A percentile compares a stretch with the other conserved stretches of the same genome.
These are phyloP conservation scores for Epichloe scottii DNA, from an alignment of 2,329 filamentous ascomycete genomes.

Conservation along the genomic window DNA sequence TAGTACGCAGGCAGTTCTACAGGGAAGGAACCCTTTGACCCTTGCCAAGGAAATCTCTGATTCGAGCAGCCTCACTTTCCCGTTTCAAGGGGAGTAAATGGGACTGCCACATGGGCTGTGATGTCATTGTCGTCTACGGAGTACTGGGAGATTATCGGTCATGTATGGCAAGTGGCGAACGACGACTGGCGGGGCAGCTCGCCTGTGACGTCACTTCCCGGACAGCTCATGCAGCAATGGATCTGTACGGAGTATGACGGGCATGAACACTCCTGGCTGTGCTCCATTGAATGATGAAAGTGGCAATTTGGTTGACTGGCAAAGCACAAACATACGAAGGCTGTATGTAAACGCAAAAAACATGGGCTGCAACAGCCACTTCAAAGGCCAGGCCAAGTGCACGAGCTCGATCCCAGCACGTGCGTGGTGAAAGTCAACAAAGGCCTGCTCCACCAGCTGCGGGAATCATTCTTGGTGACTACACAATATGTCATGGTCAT, in stretches of 20 bases:
- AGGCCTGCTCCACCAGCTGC: too few relatives aligned
- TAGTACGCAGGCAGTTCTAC: not conserved
- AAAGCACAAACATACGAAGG: too few relatives aligned
- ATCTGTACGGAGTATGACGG: not conserved
- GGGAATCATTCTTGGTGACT: too few relatives aligned
- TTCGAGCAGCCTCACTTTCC: not conserved
- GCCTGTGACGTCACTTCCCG: slow-evolving; percentile 5
- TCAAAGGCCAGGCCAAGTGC: too few relatives aligned
- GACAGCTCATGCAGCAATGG: not conserved
- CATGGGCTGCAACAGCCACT: too few relatives aligned
- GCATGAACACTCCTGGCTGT: too few relatives aligned
- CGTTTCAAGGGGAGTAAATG: not conserved
- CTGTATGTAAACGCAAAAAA: too few relatives aligned
- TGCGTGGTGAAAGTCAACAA: too few relatives aligned
- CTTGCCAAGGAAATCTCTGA: not conserved
- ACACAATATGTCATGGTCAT: too few relatives aligned
- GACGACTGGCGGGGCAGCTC: not conserved
- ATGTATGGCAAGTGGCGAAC: not conserved
- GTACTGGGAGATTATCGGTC: not conserved
- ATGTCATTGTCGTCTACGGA: slow-evolving; percentile 4
- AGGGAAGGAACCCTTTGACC: not conserved
- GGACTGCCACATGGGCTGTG: not conserved
- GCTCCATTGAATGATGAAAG: too few relatives aligned
- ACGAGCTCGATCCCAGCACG: too few relatives aligned
- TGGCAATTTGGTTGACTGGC: too few relatives aligned